phyloP scores from a whole-genome alignment of 768 basidiomycete genomes.

The Leccinellum luteum region DNA sequence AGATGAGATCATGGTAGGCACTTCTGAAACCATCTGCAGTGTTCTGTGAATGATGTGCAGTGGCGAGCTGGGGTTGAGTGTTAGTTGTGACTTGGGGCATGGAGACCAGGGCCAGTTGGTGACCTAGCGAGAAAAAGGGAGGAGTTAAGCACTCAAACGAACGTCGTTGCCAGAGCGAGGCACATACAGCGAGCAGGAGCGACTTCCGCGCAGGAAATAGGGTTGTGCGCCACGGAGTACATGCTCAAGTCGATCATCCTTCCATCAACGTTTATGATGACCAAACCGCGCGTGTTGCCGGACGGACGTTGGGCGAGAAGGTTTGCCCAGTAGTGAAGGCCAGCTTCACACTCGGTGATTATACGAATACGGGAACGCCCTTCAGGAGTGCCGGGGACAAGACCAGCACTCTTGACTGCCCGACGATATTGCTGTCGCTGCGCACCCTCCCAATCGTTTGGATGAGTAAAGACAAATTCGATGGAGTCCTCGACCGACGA shows the following conservation, averaged over 20 bases:
- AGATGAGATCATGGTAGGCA: background rate
- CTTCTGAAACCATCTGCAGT: too few species aligned
- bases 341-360: background rate
- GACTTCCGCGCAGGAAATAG: background rate
- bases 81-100: background rate
- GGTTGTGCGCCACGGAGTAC: background rate
- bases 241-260: background rate
- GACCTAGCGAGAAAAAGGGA: background rate
- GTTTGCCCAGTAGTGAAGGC: background rate
- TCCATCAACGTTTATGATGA: background rate
- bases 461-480: background rate
- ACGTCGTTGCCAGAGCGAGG: background rate
- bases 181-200: background rate
- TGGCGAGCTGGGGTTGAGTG: background rate
- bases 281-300: background rate
- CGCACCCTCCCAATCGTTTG: background rate
- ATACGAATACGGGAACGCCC: background rate
- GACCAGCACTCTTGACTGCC: background rate
- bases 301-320: background rate
- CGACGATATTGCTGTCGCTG: background rate
- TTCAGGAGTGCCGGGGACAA: background rate
- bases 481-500: background rate
- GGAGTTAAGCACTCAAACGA: background rate
- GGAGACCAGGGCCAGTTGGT: background rate
- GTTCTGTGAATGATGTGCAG: too few species aligned